phyloP scores from a whole-genome alignment of 2,329 filamentous ascomycete species.

The Colletotrichum trifolii region DNA sequence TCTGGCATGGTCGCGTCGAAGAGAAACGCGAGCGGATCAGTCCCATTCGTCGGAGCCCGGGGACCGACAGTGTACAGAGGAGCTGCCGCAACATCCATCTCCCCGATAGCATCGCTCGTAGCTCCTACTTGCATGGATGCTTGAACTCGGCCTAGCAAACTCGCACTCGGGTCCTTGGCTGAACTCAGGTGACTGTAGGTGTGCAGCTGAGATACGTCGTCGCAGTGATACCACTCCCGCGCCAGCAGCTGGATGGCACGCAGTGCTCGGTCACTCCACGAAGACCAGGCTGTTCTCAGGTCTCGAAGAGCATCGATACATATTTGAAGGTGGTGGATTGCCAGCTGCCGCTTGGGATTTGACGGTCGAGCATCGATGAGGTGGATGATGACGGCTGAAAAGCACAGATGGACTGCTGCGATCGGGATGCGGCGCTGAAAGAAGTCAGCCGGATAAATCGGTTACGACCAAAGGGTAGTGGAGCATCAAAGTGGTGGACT shows the following conservation, averaged over 20 bases:
- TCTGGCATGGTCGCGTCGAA: constrained; percentile 17
- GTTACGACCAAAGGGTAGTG: too few relatives aligned
- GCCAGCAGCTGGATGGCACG: constrained; percentile 33
- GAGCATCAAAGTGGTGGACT: fast-evolving
- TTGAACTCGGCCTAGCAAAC: too few relatives aligned
- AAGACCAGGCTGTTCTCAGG: constrained; percentile 33
- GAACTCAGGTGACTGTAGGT: not conserved
- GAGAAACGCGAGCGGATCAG: not conserved
- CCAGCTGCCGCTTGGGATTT: constrained; percentile 27
- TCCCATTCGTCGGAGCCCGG: not conserved
- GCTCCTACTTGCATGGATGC: too few relatives aligned
- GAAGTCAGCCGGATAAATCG: too few relatives aligned
- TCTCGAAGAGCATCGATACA: constrained; percentile 37
- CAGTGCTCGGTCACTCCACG: constrained; percentile 36
- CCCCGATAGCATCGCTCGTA: not conserved
- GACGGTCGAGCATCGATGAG: constrained; percentile 38
- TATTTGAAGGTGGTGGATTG: constrained; percentile 30
- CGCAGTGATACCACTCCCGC: constrained; percentile 37
- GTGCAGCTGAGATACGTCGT: constrained; percentile 30
- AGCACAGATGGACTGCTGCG: constrained; percentile 38
- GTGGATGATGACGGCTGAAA: constrained; percentile 37
- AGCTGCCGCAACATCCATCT: not conserved
- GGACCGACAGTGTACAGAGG: not conserved
- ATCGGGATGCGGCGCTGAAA: constrained; percentile 38
- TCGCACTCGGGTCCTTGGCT: not conserved